phyloP scores from a whole-genome alignment of 495 filamentous ascomycete genomes.

The Penicillium paxilli region DNA sequence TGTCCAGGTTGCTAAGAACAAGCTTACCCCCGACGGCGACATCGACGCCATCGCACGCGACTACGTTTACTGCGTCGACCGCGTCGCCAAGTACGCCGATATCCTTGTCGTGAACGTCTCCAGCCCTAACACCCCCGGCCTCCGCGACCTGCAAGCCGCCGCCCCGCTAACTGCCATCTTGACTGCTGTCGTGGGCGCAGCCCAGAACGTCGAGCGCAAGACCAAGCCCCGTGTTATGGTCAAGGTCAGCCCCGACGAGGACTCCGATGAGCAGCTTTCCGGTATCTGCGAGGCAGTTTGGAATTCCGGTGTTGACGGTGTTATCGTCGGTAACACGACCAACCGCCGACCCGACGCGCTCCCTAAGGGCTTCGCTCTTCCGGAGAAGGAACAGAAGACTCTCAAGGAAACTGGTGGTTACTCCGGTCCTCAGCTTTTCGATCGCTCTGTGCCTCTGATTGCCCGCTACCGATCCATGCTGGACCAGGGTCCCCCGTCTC shows the following conservation, averaged over 20 bases:
- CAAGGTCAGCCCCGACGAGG: conserved; percentile 95
- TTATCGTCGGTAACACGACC: conserved; percentile 98
- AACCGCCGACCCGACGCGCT: conserved; percentile 72
- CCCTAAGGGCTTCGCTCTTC: conserved; percentile 61
- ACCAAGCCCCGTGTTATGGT: conserved; percentile 88
- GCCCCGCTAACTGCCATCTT: conserved; percentile 80
- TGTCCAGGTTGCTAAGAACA: conserved; percentile 99
- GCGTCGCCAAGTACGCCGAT: conserved; percentile 82
- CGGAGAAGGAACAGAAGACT: conserved; percentile 62
- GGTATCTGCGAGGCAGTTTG: conserved; percentile 88
- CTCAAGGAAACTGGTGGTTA: conserved; percentile 82
- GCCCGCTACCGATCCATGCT: conserved; percentile 74
- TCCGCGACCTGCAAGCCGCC: conserved; percentile 78
- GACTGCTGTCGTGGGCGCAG: conserved; percentile 77
- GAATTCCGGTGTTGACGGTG: conserved; percentile 82
- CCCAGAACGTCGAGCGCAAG: conserved; percentile 62
- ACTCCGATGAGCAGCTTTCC: conserved; percentile 73
- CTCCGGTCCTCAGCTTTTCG: conserved; percentile 85
- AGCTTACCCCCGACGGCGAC: conserved; percentile 78
- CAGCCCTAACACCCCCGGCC: conserved; percentile 90
- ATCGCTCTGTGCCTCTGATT: conserved; percentile 72
- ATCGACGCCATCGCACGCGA: conserved; percentile 79
- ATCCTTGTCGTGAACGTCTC: conserved; percentile 96
- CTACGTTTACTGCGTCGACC: conserved; percentile 83
- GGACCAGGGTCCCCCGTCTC: conserved; percentile 46